Percentiles rank a stretch among this genome's conserved stretches.
Evolutionary conservation across 2,329 filamentous ascomycete species (phyloP).

Genomic region (Aciculosporium take): DNA sequence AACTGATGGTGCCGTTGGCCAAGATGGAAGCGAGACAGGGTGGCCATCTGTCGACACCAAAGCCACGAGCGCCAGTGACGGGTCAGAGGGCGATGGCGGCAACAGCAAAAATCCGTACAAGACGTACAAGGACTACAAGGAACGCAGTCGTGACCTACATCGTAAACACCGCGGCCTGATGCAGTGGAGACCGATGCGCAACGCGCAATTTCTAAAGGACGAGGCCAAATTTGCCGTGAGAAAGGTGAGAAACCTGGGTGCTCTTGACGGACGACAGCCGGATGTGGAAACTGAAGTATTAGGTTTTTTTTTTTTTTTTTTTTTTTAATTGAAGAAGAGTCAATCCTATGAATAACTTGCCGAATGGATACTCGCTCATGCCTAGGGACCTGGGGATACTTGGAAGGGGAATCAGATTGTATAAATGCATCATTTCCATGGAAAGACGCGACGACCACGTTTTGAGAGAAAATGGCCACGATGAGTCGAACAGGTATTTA

Average conservation of each 20-base stretch:
- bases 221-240: constrained; percentile 67
- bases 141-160: constrained; percentile 59
- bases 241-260: constrained; percentile 63
- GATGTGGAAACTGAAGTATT: constrained; percentile 69
- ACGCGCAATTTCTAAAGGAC: constrained; percentile 74
- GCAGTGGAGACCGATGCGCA: constrained; percentile 88
- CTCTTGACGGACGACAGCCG: constrained; percentile 67
- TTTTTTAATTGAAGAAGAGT: no score
- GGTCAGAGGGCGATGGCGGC: constrained; percentile 21
- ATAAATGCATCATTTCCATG: no score
- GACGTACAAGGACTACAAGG: constrained; percentile 48
- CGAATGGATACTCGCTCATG: no score
- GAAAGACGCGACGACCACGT: no score
- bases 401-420: no score
- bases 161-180: constrained; percentile 80
- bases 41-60: constrained; percentile 27
- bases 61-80: constrained; percentile 17
- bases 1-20: constrained; percentile 13
- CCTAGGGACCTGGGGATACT: no score
- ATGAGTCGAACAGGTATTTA: no score
- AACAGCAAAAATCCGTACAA: constrained; percentile 39
- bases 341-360: not conserved
- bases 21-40: constrained; percentile 13
- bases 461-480: no score
- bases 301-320: no score